Evolutionary conservation across 805 yeast species (phyloP).

Genomic region (Spathaspora gorwiae): DNA sequence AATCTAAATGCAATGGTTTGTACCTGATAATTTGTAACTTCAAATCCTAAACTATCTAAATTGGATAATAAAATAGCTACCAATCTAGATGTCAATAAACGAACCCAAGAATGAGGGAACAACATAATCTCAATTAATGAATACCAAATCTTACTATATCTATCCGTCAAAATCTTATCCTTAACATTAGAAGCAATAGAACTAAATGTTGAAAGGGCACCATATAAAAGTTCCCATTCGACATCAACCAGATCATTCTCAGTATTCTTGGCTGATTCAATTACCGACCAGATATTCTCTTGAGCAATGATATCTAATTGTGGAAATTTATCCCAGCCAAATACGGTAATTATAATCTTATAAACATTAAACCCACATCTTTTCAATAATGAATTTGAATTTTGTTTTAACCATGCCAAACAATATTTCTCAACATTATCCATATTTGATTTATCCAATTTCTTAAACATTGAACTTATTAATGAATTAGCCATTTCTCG

Average conservation of each 20-base stretch:
- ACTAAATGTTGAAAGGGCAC: slow-evolving; percentile 52
- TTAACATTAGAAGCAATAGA: slow-evolving; percentile 37
- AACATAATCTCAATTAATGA: slow-evolving; percentile 51
- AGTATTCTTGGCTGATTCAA: slow-evolving; percentile 28
- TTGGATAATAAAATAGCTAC: slow-evolving; percentile 49
- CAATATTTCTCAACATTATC: slow-evolving; percentile 39
- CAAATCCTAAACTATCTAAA: slow-evolving; percentile 30
- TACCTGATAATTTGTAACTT: slow-evolving; percentile 40
- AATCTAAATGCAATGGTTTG: slow-evolving; percentile 65
- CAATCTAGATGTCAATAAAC: slow-evolving; percentile 61
- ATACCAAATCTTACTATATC: slow-evolving; percentile 45
- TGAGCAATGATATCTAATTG: slow-evolving; percentile 38
- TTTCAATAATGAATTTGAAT: slow-evolving; percentile 46
- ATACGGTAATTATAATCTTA: slow-evolving; percentile 51
- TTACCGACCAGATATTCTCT: slow-evolving; percentile 18
- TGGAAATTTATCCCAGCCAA: slow-evolving; percentile 38
- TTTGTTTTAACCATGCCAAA: slow-evolving; percentile 61
- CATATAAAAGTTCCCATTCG: slow-evolving; percentile 77
- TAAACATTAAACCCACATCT: slow-evolving; percentile 75
- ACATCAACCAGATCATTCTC: slow-evolving; percentile 30
- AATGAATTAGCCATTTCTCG: slow-evolving; percentile 76
- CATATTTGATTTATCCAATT: slow-evolving; percentile 25
- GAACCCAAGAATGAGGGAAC: slow-evolving; percentile 91
- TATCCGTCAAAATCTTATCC: slow-evolving; percentile 19
- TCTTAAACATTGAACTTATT: slow-evolving; percentile 50